Percentiles rank a stretch among this genome's conserved stretches.
Evolutionary conservation across 768 basidiomycete genomes (phyloP).

Genomic region (Russula olivacea): DNA sequence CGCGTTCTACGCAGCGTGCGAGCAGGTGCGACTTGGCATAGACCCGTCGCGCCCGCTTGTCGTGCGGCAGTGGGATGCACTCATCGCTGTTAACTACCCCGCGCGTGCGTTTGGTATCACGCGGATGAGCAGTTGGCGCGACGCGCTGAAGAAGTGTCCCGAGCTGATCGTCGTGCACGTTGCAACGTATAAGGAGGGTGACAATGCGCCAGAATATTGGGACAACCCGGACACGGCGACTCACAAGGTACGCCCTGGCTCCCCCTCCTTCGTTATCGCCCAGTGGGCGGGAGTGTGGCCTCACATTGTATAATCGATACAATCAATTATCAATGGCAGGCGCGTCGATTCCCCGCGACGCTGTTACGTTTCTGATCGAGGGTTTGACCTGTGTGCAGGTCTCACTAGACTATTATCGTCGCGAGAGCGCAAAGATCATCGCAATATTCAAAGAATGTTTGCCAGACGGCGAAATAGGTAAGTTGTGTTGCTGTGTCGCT

Average conservation of each 20-base stretch:
- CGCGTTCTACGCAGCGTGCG: slow-evolving; percentile 80
- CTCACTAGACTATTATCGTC: slow-evolving; percentile 86
- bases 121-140: slow-evolving; percentile 77
- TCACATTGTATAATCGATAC: neutral
- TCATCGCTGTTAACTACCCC: slow-evolving; percentile 95
- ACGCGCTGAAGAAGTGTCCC: slow-evolving; percentile 83
- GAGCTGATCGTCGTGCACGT: slow-evolving; percentile 83
- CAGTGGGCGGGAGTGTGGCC: neutral
- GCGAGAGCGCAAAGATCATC: slow-evolving; percentile 85
- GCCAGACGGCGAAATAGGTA: slow-evolving; percentile 73
- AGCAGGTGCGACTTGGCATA: slow-evolving; percentile 72
- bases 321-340: neutral
- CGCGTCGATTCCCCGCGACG: neutral
- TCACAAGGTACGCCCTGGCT: slow-evolving; percentile 69
- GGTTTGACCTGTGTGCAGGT: slow-evolving; percentile 43
- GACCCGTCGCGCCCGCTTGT: slow-evolving; percentile 62
- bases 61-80: slow-evolving; percentile 79
- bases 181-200: slow-evolving; percentile 89
- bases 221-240: slow-evolving; percentile 82
- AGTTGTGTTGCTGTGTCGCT: slow-evolving; percentile 30
- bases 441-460: slow-evolving; percentile 74
- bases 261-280: neutral
- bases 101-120: slow-evolving; percentile 91
- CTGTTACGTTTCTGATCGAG: neutral
- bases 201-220: slow-evolving; percentile 84